Percentiles rank a stretch among this genome's conserved stretches.
phyloP scores from a whole-genome alignment of 805 yeast genomes.

The Kodamaea sagamina region DNA sequence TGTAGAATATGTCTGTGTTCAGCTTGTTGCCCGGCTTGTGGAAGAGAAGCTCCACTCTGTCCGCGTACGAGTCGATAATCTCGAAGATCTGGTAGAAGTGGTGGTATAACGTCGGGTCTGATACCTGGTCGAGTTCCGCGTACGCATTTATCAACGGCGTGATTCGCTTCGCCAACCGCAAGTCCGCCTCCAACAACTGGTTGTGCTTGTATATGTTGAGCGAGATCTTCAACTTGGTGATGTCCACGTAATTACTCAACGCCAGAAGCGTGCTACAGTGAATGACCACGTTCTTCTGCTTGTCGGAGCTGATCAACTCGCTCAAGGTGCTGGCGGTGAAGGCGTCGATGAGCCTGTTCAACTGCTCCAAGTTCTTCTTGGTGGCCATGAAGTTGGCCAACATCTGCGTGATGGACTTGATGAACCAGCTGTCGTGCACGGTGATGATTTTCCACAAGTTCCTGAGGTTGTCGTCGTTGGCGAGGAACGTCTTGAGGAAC shows the following conservation, averaged over 20 bases:
- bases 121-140: conserved; percentile 20
- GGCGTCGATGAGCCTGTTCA: conserved; percentile 31
- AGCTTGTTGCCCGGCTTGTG: conserved; percentile 58
- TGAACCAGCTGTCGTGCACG: conserved; percentile 91
- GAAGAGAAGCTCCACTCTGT: conserved; percentile 48
- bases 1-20: conserved; percentile 46
- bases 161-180: conserved; percentile 18
- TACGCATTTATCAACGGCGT: conserved; percentile 25
- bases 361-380: conserved; percentile 28
- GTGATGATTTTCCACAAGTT: conserved; percentile 63
- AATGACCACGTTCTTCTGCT: conserved; percentile 27
- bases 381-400: conserved; percentile 58
- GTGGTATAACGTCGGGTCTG: conserved; percentile 29
- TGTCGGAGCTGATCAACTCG: conserved; percentile 7
- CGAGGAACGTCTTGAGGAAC: conserved; percentile 57
- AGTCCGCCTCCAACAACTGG: conserved; percentile 45
- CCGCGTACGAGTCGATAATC: conserved; percentile 47
- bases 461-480: conserved; percentile 48
- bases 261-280: conserved; percentile 55
- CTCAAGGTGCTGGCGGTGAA: conserved; percentile 19
- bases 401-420: conserved; percentile 73
- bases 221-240: conserved; percentile 74
- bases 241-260: conserved; percentile 63
- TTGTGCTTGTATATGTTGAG: conserved; percentile 74
- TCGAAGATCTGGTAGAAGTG: conserved; percentile 55